A percentile compares a stretch with the other conserved stretches of the same genome.
Conservation (phyloP, 495 filamentous ascomycete species). For the Trypethelium eluteriae region DNA sequence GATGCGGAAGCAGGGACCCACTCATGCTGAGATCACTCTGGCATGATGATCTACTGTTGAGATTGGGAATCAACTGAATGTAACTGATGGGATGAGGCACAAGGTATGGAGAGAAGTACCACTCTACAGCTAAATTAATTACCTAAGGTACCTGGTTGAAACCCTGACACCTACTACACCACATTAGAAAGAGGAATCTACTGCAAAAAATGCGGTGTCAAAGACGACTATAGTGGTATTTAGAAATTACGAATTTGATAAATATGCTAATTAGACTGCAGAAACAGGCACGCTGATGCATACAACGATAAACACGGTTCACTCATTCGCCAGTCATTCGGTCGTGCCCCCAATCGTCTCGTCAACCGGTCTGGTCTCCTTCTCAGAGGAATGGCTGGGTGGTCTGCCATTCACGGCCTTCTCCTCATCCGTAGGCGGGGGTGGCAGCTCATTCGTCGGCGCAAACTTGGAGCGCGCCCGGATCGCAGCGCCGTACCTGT, state of each 20-base stretch:
- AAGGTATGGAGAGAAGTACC: not conserved
- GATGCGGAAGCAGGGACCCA: not conserved
- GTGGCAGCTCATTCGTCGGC: conserved; percentile 22
- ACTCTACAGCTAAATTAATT: not conserved
- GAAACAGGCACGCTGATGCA: not conserved
- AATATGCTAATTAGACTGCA: not conserved
- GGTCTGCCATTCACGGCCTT: conserved; percentile 13
- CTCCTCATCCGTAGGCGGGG: conserved; percentile 18
- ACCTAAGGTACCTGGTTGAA: not conserved
- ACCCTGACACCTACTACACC: conserved; percentile 6
- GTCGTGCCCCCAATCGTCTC: not conserved
- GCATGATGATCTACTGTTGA: not conserved
- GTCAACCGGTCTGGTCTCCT: not conserved
- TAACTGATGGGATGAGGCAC: not conserved
- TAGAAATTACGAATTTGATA: conserved; percentile 4
- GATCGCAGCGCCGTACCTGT: conserved; percentile 44
- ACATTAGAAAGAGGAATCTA: conserved; percentile 6
- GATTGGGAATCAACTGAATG: not conserved
- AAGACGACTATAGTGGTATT: not conserved
- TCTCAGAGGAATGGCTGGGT: not conserved
- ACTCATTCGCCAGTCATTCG: conserved; percentile 4
- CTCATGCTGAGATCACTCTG: not conserved
- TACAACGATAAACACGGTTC: conserved; percentile 6
- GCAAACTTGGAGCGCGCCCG: conserved; percentile 38
- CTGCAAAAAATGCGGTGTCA: not conserved